Conservation (phyloP, 1,284 basidiomycete genomes). For the Malassezia equina region DNA sequence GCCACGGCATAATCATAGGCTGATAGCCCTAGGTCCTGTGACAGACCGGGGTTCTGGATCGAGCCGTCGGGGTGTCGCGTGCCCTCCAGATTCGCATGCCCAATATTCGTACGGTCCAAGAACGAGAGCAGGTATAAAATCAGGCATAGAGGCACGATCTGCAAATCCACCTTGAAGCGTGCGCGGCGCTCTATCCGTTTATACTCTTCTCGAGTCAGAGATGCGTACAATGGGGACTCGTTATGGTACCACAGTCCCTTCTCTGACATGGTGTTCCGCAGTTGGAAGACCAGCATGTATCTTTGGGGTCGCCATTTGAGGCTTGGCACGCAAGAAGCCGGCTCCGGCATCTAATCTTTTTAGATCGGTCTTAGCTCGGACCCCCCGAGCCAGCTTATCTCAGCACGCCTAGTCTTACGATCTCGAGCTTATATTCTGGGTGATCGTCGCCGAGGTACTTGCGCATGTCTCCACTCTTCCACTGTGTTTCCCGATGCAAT, state of each 20-base stretch:
- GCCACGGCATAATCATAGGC: slow-evolving; percentile 7
- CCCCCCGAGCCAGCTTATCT: background rate
- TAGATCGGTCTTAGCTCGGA: background rate
- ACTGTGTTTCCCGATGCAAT: slow-evolving; percentile 19
- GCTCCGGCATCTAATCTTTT: no score
- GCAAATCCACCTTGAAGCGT: slow-evolving; percentile 33
- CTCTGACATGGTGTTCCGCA: background rate
- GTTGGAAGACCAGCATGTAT: no score
- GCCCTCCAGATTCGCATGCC: slow-evolving; percentile 18
- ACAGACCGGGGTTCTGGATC: background rate
- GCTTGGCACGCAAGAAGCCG: no score
- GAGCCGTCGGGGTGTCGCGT: background rate
- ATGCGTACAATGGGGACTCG: background rate
- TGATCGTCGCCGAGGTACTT: slow-evolving; percentile 36
- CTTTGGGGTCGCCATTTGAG: no score
- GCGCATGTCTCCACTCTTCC: slow-evolving; percentile 26
- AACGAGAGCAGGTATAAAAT: slow-evolving; percentile 31
- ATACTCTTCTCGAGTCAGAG: slow-evolving; percentile 7
- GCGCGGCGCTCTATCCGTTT: slow-evolving; percentile 19
- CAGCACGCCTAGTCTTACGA: slow-evolving; percentile 1
- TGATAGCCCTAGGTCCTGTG: background rate
- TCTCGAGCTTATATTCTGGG: slow-evolving; percentile 26
- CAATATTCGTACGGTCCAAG: slow-evolving; percentile 34
- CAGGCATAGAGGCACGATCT: slow-evolving; percentile 30
- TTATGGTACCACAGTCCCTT: background rate